Conservation (phyloP, 805 yeast species). For the Candida multigemmis region DNA sequence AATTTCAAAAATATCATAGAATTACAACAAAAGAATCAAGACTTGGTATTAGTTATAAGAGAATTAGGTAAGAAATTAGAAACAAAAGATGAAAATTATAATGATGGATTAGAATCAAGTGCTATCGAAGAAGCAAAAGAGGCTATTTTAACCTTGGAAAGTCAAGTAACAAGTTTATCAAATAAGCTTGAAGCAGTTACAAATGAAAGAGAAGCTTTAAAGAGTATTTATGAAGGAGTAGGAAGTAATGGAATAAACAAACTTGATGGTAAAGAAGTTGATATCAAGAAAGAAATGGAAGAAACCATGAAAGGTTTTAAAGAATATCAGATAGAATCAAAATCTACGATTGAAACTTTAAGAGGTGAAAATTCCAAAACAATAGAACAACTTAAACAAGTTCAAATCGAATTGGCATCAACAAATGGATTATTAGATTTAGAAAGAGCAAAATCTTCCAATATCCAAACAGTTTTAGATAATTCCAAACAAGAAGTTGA, state of each 20-base stretch:
- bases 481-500: constrained; percentile 17
- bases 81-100: constrained; percentile 39
- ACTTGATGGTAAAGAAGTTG: constrained; percentile 16
- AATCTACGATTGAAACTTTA: constrained; percentile 37
- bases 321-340: constrained; percentile 27
- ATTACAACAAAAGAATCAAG: constrained; percentile 66
- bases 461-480: constrained; percentile 31
- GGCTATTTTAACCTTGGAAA: constrained; percentile 55
- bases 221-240: constrained; percentile 10
- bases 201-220: constrained; percentile 65
- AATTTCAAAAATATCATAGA: constrained; percentile 60
- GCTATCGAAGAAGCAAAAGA: constrained; percentile 58
- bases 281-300: constrained; percentile 21
- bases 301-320: constrained; percentile 29
- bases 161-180: constrained; percentile 44
- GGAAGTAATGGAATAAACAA: constrained; percentile 7
- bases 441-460: constrained; percentile 43
- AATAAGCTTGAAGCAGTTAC: constrained; percentile 43
- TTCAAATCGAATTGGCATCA: constrained; percentile 10
- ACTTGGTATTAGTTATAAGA: constrained; percentile 60
- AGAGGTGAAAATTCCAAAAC: constrained; percentile 19
- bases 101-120: constrained; percentile 32
- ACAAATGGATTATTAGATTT: constrained; percentile 35
- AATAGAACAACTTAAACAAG: constrained; percentile 6
- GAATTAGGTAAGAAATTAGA: constrained; percentile 68